phyloP scores from a whole-genome alignment of 2,329 filamentous ascomycete species.

The Alternaria infectoria region DNA sequence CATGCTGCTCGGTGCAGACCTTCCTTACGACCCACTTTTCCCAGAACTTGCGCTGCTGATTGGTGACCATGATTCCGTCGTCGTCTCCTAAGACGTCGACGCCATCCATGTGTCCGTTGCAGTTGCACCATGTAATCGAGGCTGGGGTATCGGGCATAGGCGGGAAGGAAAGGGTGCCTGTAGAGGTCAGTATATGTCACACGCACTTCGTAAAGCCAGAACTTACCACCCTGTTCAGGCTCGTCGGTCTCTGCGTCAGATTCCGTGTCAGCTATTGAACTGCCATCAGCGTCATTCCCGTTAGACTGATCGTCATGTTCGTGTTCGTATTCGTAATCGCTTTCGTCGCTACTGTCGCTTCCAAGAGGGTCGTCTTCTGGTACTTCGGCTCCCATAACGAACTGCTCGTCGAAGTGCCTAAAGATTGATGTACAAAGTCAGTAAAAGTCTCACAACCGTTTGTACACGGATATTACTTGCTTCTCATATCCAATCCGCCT shows the following conservation, averaged over 20 bases:
- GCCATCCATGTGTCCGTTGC: slow-evolving; percentile 50
- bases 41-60: slow-evolving; percentile 60
- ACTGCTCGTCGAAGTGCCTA: slow-evolving; percentile 56
- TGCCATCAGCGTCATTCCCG: slow-evolving; percentile 41
- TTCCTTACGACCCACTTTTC: slow-evolving; percentile 61
- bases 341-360: slow-evolving; percentile 53
- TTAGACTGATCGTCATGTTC: slow-evolving; percentile 31
- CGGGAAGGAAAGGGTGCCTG: slow-evolving; percentile 53
- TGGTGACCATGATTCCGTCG: slow-evolving; percentile 56
- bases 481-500: slow-evolving; percentile 65
- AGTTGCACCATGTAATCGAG: slow-evolving; percentile 56
- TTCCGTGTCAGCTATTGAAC: slow-evolving; percentile 42
- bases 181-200: not conserved
- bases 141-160: slow-evolving; percentile 54
- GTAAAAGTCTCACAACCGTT: not conserved
- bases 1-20: slow-evolving; percentile 52
- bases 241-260: slow-evolving; percentile 46
- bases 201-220: not conserved
- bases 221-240: slow-evolving; percentile 40
- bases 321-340: slow-evolving; percentile 44
- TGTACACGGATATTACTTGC: slow-evolving; percentile 11
- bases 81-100: slow-evolving; percentile 58
- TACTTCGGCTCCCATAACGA: slow-evolving; percentile 56
- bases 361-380: slow-evolving; percentile 55
- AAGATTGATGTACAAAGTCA: not conserved